Conservation (phyloP, 345 rosid species). For the Crucihimalaya himalaica region DNA sequence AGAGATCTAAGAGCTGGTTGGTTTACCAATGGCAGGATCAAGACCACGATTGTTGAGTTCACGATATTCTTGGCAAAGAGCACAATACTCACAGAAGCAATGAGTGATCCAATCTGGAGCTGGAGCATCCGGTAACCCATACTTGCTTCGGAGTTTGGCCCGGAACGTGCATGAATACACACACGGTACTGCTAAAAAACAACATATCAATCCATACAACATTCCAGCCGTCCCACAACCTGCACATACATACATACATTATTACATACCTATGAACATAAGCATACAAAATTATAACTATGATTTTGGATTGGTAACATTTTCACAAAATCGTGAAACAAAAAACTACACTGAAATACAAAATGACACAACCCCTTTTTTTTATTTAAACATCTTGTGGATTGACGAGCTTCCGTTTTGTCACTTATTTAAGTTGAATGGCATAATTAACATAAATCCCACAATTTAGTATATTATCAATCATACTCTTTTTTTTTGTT, state of each 20-base stretch:
- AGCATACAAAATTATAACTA: neutral
- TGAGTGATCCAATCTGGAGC: conserved; percentile 52
- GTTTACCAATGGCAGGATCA: conserved; percentile 53
- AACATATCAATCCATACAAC: conserved; percentile 35
- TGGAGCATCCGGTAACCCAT: conserved; percentile 54
- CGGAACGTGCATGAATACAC: conserved; percentile 41
- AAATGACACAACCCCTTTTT: too few relatives aligned
- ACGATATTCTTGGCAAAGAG: conserved; percentile 60
- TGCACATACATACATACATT: neutral
- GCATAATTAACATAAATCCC: neutral
- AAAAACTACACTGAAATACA: too few relatives aligned
- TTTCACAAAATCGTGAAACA: neutral
- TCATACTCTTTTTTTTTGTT: too few relatives aligned
- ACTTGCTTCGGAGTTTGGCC: conserved; percentile 44
- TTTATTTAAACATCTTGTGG: too few relatives aligned
- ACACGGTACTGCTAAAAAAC: conserved; percentile 25
- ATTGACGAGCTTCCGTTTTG: too few relatives aligned
- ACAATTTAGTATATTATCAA: neutral
- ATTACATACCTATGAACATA: too few relatives aligned
- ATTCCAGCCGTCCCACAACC: conserved; percentile 36
- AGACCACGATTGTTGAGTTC: conserved; percentile 54
- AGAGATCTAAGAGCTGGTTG: neutral
- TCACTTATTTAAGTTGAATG: neutral
- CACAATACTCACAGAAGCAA: conserved; percentile 49
- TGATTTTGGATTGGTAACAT: neutral